Percentiles rank a stretch among this genome's conserved stretches.
These are phyloP conservation scores for Thymus quinquecostatus DNA, from an alignment of 257 asterid species.

Conservation along the genomic window DNA sequence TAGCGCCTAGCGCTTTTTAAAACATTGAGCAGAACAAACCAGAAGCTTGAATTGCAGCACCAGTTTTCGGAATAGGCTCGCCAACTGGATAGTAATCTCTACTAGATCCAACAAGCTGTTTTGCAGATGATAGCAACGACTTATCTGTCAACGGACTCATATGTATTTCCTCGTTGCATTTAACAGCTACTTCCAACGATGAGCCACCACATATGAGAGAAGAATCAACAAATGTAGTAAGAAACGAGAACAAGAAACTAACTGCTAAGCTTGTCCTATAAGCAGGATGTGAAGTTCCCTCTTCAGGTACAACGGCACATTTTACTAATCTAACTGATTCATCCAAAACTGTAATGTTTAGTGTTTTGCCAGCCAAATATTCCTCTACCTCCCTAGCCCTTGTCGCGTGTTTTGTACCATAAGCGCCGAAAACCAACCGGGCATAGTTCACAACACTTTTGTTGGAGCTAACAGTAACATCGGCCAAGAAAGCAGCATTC, in stretches of 20 bases:
- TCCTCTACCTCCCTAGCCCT: constrained; percentile 30
- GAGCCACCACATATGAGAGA: constrained; percentile 3
- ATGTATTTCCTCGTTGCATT: not conserved
- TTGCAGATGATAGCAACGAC: constrained; percentile 19
- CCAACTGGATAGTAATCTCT: constrained; percentile 27
- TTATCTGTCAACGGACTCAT: not conserved
- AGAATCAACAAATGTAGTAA: not conserved
- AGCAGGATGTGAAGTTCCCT: constrained; percentile 27
- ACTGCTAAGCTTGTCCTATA: constrained; percentile 32
- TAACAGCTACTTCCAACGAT: constrained; percentile 6
- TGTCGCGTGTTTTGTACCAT: constrained; percentile 20
- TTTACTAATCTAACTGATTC: constrained; percentile 25
- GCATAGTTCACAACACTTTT: constrained; percentile 1
- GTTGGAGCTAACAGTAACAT: constrained; percentile 4
- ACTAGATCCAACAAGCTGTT: constrained; percentile 20
- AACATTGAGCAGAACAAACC: constrained; percentile 14
- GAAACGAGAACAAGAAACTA: constrained; percentile 22
- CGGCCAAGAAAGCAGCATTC: constrained; percentile 34
- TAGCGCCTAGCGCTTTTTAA: too few relatives aligned
- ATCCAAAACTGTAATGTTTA: not conserved
- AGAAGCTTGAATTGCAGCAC: constrained; percentile 33
- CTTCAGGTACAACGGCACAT: constrained; percentile 20
- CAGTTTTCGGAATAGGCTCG: constrained; percentile 22
- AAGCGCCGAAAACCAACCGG: constrained; percentile 28
- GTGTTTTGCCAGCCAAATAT: constrained; percentile 22